phyloP scores from a whole-genome alignment of 176 grass and related monocot genomes.

The Elymus sibiricus region DNA sequence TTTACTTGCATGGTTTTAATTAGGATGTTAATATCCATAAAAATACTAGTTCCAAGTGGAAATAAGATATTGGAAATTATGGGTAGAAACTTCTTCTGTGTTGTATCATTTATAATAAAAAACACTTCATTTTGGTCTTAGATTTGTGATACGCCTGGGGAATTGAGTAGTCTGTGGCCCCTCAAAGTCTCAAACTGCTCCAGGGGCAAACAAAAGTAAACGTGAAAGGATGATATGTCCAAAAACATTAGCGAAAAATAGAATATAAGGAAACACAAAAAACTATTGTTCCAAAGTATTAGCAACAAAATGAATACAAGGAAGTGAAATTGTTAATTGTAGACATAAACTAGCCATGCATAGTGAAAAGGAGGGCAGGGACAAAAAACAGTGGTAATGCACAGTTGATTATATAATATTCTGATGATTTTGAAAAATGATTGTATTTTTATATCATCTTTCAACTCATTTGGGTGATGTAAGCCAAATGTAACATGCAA shows the following conservation, averaged over 20 bases:
- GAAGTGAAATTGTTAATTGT: not conserved
- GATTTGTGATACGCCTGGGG: not conserved
- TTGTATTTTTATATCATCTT: not conserved
- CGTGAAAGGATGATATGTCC: not conserved
- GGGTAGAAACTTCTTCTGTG: not conserved
- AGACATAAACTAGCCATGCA: not conserved
- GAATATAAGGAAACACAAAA: not conserved
- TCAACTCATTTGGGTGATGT: not conserved
- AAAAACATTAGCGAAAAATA: not conserved
- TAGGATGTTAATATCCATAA: not conserved
- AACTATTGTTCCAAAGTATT: not conserved
- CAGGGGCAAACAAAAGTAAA: not conserved
- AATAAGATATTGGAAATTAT: not conserved
- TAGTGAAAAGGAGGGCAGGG: not conserved
- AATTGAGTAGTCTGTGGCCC: not conserved
- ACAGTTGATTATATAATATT: not conserved
- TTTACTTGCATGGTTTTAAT: not conserved
- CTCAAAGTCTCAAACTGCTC: not conserved
- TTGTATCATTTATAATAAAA: not conserved
- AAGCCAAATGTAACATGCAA: not conserved
- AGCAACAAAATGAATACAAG: not conserved
- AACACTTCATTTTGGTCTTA: not conserved
- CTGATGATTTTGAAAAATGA: not conserved
- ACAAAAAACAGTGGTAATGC: not conserved
- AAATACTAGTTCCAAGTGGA: not conserved